Conservation (phyloP, 2,329 filamentous ascomycete genomes). For the Setomelanomma holmii region DNA sequence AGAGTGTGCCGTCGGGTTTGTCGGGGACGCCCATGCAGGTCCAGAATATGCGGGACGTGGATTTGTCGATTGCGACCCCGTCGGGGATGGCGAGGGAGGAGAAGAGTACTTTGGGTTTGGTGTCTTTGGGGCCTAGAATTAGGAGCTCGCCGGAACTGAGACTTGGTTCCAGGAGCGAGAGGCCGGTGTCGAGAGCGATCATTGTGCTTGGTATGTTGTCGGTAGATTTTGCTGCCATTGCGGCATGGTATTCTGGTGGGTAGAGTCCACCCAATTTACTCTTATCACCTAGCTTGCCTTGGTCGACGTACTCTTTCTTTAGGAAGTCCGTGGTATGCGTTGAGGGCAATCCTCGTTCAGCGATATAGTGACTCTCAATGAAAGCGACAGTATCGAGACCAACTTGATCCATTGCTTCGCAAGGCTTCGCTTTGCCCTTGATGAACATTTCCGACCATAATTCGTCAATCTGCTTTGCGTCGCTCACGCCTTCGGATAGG, state of each 20-base stretch:
- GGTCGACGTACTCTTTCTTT: conserved; percentile 53
- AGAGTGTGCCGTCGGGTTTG: conserved; percentile 52
- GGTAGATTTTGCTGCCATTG: conserved; percentile 4
- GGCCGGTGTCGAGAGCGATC: conserved; percentile 15
- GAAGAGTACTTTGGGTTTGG: conserved; percentile 10
- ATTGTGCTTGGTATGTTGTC: too few species aligned
- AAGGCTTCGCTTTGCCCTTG: conserved; percentile 40
- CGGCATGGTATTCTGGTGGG: conserved; percentile 12
- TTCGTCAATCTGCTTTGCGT: conserved; percentile 58
- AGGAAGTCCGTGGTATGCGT: conserved; percentile 57
- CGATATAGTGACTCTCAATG: conserved; percentile 62
- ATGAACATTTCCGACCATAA: conserved; percentile 55
- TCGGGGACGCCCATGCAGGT: conserved; percentile 28
- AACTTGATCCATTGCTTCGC: conserved; percentile 57
- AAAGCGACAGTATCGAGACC: conserved; percentile 62
- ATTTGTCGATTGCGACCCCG: conserved; percentile 37
- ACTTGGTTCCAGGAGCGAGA: conserved; percentile 2
- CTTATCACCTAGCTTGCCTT: conserved; percentile 58
- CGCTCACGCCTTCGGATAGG: conserved; percentile 58
- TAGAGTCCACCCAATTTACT: conserved; percentile 22
- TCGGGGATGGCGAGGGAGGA: conserved; percentile 32
- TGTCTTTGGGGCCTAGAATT: conserved; percentile 10
- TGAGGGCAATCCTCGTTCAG: conserved; percentile 54
- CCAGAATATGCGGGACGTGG: conserved; percentile 38
- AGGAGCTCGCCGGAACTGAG: conserved; percentile 13